Conservation (phyloP, 176 grass and related monocot genomes). For the Musa schizocarpa region DNA sequence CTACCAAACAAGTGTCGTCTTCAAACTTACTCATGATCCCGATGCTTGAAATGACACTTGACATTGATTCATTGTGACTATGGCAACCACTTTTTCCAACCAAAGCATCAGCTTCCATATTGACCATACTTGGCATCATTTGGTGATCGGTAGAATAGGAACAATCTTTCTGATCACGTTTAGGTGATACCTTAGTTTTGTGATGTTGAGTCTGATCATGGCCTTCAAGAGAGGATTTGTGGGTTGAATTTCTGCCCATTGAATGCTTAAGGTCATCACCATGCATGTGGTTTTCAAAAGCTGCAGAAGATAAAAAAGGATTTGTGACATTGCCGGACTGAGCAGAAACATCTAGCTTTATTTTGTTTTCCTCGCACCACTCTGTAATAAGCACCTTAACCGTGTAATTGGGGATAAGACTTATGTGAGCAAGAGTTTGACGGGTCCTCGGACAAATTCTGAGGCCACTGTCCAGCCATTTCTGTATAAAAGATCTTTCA, state of each 20-base stretch:
- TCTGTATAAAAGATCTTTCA: constrained; percentile 42
- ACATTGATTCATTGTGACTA: constrained; percentile 31
- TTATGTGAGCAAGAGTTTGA: constrained; percentile 27
- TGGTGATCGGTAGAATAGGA: constrained; percentile 6
- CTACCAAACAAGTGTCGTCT: constrained; percentile 23
- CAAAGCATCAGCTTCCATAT: constrained; percentile 4
- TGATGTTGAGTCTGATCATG: constrained; percentile 18
- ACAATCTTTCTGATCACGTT: constrained; percentile 13
- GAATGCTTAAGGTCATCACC: background rate
- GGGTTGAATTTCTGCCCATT: constrained; percentile 8
- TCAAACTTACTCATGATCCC: constrained; percentile 29
- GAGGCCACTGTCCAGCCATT: constrained; percentile 40
- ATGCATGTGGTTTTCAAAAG: background rate
- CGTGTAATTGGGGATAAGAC: constrained; percentile 39
- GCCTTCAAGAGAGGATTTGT: constrained; percentile 13
- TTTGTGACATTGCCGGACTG: background rate
- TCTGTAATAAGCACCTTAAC: constrained; percentile 37
- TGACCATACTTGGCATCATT: background rate
- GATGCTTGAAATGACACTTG: constrained; percentile 41
- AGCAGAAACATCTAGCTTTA: constrained; percentile 15
- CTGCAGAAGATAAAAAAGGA: constrained; percentile 7
- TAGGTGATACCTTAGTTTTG: constrained; percentile 20
- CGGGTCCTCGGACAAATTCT: constrained; percentile 36
- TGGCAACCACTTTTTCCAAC: constrained; percentile 26
- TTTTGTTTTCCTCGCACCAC: constrained; percentile 39